Base-by-base conservation (phyloP, 2,329 filamentous ascomycete genomes). In the Botrytis pseudocinerea region DNA sequence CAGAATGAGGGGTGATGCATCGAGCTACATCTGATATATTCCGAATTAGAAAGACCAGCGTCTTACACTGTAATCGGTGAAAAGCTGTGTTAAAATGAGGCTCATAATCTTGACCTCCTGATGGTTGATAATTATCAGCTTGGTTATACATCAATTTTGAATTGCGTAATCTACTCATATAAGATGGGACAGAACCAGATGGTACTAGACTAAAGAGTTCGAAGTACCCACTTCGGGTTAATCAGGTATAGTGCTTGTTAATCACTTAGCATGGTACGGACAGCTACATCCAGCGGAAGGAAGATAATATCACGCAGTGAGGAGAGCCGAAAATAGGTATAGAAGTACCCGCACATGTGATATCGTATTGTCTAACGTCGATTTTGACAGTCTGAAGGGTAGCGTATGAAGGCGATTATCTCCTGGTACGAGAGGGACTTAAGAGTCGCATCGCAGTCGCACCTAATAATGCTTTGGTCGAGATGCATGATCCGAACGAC, bases 41-140 rank as follows among this genome's bases (percentile, higher is more conserved):
- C 42, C 59, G 40, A 61, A 72, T 48, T 3, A 60, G 54, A 32
- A 59, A 69, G 28, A 20, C 40, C 32, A 60, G 62, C 48, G 40
- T 72, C 51, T 60, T 35, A 72, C 63, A 40, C 38, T 59, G 70
- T 61, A 61, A 40, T 38, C 51, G 22, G 70, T 69, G 63, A 44
- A 69, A 42, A 38, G 22, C 32, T 69, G 63, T 72, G 40, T 48
- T 46, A 51, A 60, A n/a, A 59, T 72, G 51, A 72, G 51, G 63
- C 70, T 72, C 62, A 48, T 38, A 68, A 38, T 60, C 28, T 60
- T 68, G 70, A 60, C 44, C 70, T 72, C 28, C 70, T 68, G 62
- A 72, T 48, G 16, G 38, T 22, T 68, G 16, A 44, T 48, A 68
- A 69, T 48, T 42, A 62, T 18, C 40, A 69, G 63, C 38, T 59